Evolutionary conservation across 169 alveolate genomes (phyloP).

Genomic region (Eimeria necatrix): DNA sequence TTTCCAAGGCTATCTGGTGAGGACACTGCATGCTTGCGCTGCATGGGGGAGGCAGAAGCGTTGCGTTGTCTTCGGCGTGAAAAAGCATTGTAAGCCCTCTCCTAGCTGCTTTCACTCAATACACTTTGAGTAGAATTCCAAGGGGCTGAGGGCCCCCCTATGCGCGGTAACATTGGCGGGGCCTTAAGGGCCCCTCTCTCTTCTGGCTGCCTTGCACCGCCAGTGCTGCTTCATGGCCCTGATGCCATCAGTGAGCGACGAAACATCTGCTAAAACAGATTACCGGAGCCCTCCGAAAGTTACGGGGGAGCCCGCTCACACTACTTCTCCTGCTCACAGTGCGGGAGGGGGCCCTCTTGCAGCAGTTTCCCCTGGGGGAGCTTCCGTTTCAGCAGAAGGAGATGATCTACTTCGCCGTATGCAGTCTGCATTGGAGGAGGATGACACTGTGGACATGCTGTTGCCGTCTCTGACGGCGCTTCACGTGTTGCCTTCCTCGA

Average conservation of each 20-base stretch:
- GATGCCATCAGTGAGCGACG: slow-evolving; percentile 50
- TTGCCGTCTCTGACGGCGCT: slow-evolving; percentile 35
- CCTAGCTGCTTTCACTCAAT: no score
- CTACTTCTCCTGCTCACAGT: not conserved
- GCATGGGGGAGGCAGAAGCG: no score
- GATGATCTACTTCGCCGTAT: slow-evolving; percentile 64
- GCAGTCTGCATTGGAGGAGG: slow-evolving; percentile 64
- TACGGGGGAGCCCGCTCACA: slow-evolving; percentile 8
- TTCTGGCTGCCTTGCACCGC: slow-evolving; percentile 16
- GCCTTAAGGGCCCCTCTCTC: slow-evolving; percentile 6
- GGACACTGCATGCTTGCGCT: no score
- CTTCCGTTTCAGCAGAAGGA: slow-evolving; percentile 54
- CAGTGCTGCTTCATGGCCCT: slow-evolving; percentile 23
- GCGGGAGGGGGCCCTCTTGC: slow-evolving; percentile 20
- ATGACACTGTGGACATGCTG: slow-evolving; percentile 60
- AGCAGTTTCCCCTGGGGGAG: slow-evolving; percentile 37
- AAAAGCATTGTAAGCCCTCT: no score
- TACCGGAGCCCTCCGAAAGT: slow-evolving; percentile 53
- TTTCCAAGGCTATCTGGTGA: no score
- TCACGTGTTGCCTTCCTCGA: not conserved
- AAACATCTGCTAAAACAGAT: not conserved
- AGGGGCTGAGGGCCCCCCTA: no score
- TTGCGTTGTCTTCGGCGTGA: no score
- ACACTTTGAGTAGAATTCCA: no score
- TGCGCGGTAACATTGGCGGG: not conserved